Evolutionary conservation across 805 yeast species (phyloP), one percentile per base, ranked within the genome.

Genomic region (Candida easanensis): DNA sequence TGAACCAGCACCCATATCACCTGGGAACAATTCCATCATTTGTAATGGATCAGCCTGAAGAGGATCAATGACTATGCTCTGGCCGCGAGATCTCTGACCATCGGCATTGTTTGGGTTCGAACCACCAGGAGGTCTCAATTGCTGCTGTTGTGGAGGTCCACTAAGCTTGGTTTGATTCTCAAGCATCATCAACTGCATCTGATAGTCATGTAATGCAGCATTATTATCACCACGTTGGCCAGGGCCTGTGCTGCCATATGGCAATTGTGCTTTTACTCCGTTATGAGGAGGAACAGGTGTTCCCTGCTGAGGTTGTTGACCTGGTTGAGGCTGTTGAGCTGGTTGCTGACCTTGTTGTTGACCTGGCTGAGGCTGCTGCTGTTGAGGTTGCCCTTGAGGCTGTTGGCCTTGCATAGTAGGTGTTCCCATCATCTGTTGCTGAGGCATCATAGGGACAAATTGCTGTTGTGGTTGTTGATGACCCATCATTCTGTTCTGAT

Each of bases 121-220:
- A 16, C 22, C 18, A 8, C 22, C 27, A 9, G 30, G 16, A 13
- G 31, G 42, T 11, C 30, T 36, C 11, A 22, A 32, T 2, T n/a
- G 28, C 17, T 14, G 28, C 17, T 21, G 31, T n/a, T n/a, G n/a
- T 19, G 19, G 26, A 36, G 40, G 33, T 19, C 30, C 53, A 38
- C 23, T 45, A 23, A 41, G 9, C 58, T 84, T 82, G 56, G 83
- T 86, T 57, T 85, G 90, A 48, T 78, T 79, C 54, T 87, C 95
- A 56, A 87, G 66, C 53, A 83, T 64, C 76, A 84, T 77, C 52
- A 85, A 68, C 60, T 86, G 91, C 71, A 79, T 80, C 61, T 87
- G 95, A 61, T 87, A 87, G 55, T 87, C 95, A 52, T 83, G 86
- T 33, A 87, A 65, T 2, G 89, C 89, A 49, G 73, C 74, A 44